These are phyloP conservation scores for Wallacemonas collosoma DNA, from an alignment of 208 protist species.

Conservation along the genomic window DNA sequence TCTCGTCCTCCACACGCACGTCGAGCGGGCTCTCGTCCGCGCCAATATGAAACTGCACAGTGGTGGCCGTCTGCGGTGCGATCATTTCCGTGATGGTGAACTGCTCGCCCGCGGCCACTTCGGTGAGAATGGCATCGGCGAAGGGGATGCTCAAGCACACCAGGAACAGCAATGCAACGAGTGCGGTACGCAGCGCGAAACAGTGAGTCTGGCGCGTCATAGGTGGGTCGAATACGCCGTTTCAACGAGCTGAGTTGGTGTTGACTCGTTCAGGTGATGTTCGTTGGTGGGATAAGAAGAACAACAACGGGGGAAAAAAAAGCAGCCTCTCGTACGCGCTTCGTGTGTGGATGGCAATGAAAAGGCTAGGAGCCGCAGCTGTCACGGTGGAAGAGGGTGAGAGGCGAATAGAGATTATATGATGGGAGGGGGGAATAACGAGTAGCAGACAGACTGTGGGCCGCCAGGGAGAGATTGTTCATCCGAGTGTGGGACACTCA, in stretches of 20 bases:
- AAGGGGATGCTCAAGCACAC: neutral
- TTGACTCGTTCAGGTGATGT: no score
- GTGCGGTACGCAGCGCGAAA: neutral
- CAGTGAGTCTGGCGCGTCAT: neutral
- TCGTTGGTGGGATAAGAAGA: no score
- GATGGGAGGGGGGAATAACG: no score
- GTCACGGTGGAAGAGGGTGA: no score
- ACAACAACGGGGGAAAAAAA: no score
- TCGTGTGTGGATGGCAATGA: no score
- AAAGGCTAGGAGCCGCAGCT: no score
- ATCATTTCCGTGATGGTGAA: conserved; percentile 45
- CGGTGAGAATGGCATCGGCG: conserved; percentile 26
- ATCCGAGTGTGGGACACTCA: no score
- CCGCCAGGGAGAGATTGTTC: no score
- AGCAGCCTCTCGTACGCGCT: no score
- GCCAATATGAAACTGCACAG: conserved; percentile 56
- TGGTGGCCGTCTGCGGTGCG: conserved; percentile 24
- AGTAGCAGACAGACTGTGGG: no score
- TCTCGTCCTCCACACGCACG: conserved; percentile 24
- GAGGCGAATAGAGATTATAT: no score
- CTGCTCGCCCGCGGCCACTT: conserved; percentile 27
- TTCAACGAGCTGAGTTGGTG: neutral
- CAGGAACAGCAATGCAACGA: neutral
- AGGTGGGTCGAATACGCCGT: neutral
- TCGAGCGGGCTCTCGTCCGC: conserved; percentile 30